Evolutionary conservation across 306 rosid species (phyloP), one percentile per base, ranked within the genome.

Genomic region (Abrus pulchellus): DNA sequence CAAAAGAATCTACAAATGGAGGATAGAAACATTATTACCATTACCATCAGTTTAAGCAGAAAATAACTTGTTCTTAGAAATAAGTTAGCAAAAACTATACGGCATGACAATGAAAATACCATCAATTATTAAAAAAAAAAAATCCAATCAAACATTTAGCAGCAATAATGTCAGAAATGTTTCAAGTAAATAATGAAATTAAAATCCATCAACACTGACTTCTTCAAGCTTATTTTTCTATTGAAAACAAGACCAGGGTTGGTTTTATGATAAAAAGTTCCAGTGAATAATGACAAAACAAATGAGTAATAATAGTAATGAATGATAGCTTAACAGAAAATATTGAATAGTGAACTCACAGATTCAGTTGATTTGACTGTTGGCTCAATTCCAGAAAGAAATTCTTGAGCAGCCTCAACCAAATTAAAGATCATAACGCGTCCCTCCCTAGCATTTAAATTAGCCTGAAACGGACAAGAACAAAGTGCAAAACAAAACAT

Each of bases 391-490:
- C 90, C 91, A 69, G 99, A 94, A 61, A 94, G 84, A 82, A 94
- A 94, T 77, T 94, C 99, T 86, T 93, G 99, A 72, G 97, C 97
- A 70, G 99, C 97, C 92, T 94, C 97, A 59, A 91, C 99, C 87
- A 94, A 86, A 89, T 94, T 93, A 86, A 90, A 94, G 80, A 94
- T 84, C 97, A 93, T 93, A 52, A 93, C 97, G 40, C 97, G 89
- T 76, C 97, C 99, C 79, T 94, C 99, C 85, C 99, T 85, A 28
- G 99, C 91, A 79, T 94, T 94, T 72, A 86, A 87, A 88, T 56
- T 89, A 41, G 99, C 99, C 99, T 94, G 80, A 68, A 85, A 86
- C 43, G 29, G 44, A 82, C 47, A 76, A n/a, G 33, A 77, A 49
- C 9, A 68, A 45, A 68, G 63, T 52, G 29, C 2, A 38, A 55